Base-by-base conservation (phyloP, 352 stramenopile genomes). In the Thalassiosira hispida region DNA sequence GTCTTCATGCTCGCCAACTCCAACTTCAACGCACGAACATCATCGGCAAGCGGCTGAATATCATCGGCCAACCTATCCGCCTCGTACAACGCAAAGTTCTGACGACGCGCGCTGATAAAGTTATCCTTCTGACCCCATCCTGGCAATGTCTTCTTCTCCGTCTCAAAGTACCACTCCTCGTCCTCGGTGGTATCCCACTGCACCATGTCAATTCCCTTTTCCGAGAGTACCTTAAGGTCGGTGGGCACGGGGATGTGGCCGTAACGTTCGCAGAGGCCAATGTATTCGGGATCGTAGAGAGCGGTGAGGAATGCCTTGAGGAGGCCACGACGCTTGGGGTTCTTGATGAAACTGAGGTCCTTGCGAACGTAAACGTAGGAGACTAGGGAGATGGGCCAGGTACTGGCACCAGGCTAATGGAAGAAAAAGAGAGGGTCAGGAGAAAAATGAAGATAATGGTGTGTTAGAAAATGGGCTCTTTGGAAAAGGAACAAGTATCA, bases 341-440 rank as follows among this genome's bases (percentile, higher is more conserved):
- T 72, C 0, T 67, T 46, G 40, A 94, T 78, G 61, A 72, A 82
- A 12, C 81, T 85, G 14, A 94, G 68, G 73, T 95, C 84, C 56
- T 92, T 86, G 31, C 88, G 82, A 18, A 94, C 78, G 61, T 93
- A 95, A 31, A 95, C 57, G 71, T 95, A 95, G 1, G 87, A 91
- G 35, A 94, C 87, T 31, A 86, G 81, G 29, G 90, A 80, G 55
- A 95, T 94, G 25, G 91, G 91, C 90, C 90, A 95, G 12, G 90
- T 93, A 55, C 79, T 83, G 2, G 65, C 11, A 40, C 85, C 88
- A 49, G 66, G 60, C 77, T 91, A 51, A 52, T 63, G 31, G 22
- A 53, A 60, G 14, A 46, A 55, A 33, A 42, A 66, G 7, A 68
- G 20, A 14, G 25, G 52, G 44, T 11, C 7, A 52, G 22, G 1